Evolutionary conservation across 2,329 filamentous ascomycete genomes (phyloP), one percentile per base, ranked within the genome.

Genomic region (Curvularia verruculosa): DNA sequence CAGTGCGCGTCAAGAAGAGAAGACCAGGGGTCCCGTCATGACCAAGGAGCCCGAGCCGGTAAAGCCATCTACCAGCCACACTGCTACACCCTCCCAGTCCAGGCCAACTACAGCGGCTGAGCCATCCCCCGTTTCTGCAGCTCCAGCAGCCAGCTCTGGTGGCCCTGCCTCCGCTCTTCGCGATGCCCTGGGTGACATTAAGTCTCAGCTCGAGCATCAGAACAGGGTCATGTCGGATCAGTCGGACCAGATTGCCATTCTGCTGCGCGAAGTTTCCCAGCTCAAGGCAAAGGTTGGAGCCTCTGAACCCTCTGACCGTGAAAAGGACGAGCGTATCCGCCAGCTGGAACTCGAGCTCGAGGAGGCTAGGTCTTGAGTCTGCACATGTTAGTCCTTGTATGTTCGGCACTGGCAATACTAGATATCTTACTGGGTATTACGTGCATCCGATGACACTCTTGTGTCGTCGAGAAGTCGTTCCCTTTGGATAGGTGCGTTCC

Each of bases 191-290:
- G 81, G 85, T 36, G 85, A 93, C 69, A 95, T 96, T 78, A 94
- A 91, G 78, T 80, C 84, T 53, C 80, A 95, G 66, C 82, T 97
- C 31, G 86, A 91, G 74, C 84, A 85, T 62, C 92, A 96, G 78
- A 91, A 85, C 54, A 86, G 85, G 80, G 86, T 92, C 63, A 90
- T 96, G 71, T 86, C 82, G 60, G 82, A 85, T n/a, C 90, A 96
- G 78, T 89, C 85, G 48, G 84, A 90, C 71, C 88, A 92, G 75
- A 92, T 96, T 66, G 83, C 83, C 48, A 81, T 83, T 26, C 79
- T 96, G 46, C 85, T 89, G 2, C 91, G 95, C 72, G 72, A 76
- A 59, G 70, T 76, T 18, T 66, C 66, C 21, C 84, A 85, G 15
- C 82, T 97, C 66, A 96, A 96, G 84, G 86, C 86, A 77, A 89